Conservation (phyloP, 495 filamentous ascomycete species). For the Opeltia flavorubescens region DNA sequence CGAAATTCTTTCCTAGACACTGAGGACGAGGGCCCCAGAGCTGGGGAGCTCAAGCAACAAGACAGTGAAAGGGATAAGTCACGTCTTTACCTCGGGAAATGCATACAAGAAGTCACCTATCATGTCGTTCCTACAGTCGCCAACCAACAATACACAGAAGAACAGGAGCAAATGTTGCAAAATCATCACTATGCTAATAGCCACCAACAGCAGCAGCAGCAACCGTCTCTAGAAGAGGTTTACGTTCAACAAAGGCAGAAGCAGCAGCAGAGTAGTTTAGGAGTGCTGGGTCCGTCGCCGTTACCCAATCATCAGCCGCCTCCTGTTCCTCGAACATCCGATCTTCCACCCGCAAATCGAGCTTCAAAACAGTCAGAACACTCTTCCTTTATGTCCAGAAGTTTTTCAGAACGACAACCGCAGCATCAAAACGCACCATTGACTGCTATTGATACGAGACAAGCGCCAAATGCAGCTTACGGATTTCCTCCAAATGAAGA, state of each 20-base stretch:
- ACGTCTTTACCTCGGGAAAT: constrained; percentile 37
- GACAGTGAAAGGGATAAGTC: constrained; percentile 39
- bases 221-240: constrained; percentile 36
- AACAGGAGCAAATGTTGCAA: constrained; percentile 30
- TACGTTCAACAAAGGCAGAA: constrained; percentile 29
- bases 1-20: constrained; percentile 28
- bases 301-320: constrained; percentile 34
- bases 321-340: constrained; percentile 28
- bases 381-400: constrained; percentile 14
- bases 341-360: constrained; percentile 25
- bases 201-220: constrained; percentile 25
- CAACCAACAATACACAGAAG: constrained; percentile 22
- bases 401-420: constrained; percentile 23
- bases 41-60: constrained; percentile 43
- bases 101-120: constrained; percentile 39
- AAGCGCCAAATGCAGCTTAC: constrained; percentile 25
- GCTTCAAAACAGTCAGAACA: constrained; percentile 23
- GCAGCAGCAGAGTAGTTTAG: constrained; percentile 31
- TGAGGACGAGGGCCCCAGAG: constrained; percentile 37
- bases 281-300: constrained; percentile 29
- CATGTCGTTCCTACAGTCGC: constrained; percentile 38
- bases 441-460: constrained; percentile 26
- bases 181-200: constrained; percentile 29
- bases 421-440: constrained; percentile 26
- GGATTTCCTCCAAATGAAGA: constrained; percentile 23